Conservation (phyloP, 2,329 filamentous ascomycete species). For the Claviceps humidiphila region DNA sequence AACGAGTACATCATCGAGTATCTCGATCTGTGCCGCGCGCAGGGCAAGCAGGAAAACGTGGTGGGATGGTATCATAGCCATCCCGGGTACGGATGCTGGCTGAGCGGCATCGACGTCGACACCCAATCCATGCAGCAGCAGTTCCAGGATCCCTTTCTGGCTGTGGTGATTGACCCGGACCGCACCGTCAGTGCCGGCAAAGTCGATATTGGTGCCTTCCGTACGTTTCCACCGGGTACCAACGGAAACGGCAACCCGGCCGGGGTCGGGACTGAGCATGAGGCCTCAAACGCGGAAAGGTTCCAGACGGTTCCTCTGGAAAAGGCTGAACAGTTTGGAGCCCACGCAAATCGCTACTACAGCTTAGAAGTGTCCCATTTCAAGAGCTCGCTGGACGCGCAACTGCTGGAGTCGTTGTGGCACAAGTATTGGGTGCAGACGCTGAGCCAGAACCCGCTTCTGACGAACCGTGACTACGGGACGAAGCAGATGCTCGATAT, state of each 20-base stretch:
- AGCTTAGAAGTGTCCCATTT: constrained; percentile 82
- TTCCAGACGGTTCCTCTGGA: constrained; percentile 74
- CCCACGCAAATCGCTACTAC: constrained; percentile 84
- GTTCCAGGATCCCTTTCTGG: constrained; percentile 82
- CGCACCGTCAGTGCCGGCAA: constrained; percentile 89
- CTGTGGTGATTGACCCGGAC: constrained; percentile 92
- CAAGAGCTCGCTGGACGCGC: constrained; percentile 81
- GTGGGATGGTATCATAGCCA: constrained; percentile 98
- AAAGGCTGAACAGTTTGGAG: constrained; percentile 92
- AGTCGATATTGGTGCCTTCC: constrained; percentile 93
- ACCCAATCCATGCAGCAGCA: constrained; percentile 79
- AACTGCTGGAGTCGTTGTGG: constrained; percentile 81
- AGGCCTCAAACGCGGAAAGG: constrained; percentile 30
- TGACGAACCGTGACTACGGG: constrained; percentile 85
- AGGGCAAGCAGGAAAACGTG: constrained; percentile 71
- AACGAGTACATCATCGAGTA: constrained; percentile 96
- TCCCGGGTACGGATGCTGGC: constrained; percentile 95
- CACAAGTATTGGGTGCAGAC: constrained; percentile 99
- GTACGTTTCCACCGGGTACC: constrained; percentile 54
- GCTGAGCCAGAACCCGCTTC: constrained; percentile 75
- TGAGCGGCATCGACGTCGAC: constrained; percentile 86
- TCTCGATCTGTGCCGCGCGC: constrained; percentile 61
- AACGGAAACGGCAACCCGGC: no score
- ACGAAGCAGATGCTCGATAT: constrained; percentile 88
- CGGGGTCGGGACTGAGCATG: background rate